A percentile compares a stretch with the other conserved stretches of the same genome.
phyloP scores from a whole-genome alignment of 2,329 filamentous ascomycete species.

The Xylaria sp. region DNA sequence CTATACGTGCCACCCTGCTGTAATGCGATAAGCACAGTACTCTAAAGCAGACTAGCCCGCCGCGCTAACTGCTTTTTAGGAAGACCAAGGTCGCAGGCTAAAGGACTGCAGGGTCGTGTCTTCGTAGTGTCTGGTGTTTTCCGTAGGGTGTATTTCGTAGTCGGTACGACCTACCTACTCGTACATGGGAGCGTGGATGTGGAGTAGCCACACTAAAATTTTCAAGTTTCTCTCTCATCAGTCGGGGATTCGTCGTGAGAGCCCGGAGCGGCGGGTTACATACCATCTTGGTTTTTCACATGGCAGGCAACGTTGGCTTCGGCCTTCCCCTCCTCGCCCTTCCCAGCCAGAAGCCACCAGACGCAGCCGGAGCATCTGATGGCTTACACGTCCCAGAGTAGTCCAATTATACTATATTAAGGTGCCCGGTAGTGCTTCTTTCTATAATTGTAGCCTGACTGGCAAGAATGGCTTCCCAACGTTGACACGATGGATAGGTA shows the following conservation, averaged over 20 bases:
- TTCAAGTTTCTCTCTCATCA: neutral
- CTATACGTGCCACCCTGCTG: neutral
- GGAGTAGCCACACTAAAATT: slow-evolving; percentile 6
- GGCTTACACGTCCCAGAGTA: too few relatives aligned
- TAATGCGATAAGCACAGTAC: neutral
- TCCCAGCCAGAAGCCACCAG: slow-evolving; percentile 8
- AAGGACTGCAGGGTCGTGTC: neutral
- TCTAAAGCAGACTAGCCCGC: neutral
- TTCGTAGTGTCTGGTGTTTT: neutral
- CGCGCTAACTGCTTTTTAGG: neutral
- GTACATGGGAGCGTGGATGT: slow-evolving; percentile 6
- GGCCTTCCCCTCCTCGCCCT: slow-evolving; percentile 10
- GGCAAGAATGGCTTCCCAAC: too few relatives aligned
- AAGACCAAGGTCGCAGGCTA: neutral
- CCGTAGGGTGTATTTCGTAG: neutral
- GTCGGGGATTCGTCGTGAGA: neutral
- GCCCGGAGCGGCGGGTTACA: slow-evolving; percentile 11
- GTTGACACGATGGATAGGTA: neutral
- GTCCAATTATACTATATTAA: too few relatives aligned
- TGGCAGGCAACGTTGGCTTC: slow-evolving; percentile 7
- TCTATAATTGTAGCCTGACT: too few relatives aligned
- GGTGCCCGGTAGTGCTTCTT: too few relatives aligned
- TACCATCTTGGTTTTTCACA: slow-evolving; percentile 14
- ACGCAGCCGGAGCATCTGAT: neutral
- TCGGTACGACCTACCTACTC: neutral